phyloP scores from a whole-genome alignment of 345 rosid genomes.

The Ceriops zippeliana region DNA sequence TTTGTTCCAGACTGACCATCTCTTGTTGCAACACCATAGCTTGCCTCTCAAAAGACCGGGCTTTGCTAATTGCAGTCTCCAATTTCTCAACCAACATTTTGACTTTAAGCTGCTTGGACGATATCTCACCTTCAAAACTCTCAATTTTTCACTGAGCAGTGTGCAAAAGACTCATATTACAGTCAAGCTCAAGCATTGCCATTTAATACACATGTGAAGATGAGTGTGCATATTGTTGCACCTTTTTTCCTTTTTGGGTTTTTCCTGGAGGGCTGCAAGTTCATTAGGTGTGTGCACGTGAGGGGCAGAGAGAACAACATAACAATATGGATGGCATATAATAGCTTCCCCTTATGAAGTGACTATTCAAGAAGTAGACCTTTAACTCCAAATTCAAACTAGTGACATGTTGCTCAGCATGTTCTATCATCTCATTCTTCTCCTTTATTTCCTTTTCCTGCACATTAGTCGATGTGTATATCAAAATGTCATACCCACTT shows the following conservation, averaged over 20 bases:
- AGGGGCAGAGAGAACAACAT: too few species aligned
- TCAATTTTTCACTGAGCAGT: constrained; percentile 80
- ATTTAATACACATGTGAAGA: not conserved
- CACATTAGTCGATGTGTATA: constrained; percentile 24
- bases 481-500: not conserved
- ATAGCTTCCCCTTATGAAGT: too few species aligned
- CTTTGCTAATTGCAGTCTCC: constrained; percentile 64
- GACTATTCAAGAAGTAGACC: constrained; percentile 40
- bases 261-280: too few species aligned
- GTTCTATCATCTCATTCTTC: constrained; percentile 61
- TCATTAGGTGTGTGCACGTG: too few species aligned
- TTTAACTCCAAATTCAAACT: constrained; percentile 75
- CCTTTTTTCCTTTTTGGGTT: too few species aligned
- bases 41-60: constrained; percentile 69
- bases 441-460: constrained; percentile 84
- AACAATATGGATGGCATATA: too few species aligned
- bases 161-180: constrained; percentile 40
- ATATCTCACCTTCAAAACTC: constrained; percentile 69
- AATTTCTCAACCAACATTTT: constrained; percentile 58
- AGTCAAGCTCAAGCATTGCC: constrained; percentile 11
- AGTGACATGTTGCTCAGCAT: constrained; percentile 76
- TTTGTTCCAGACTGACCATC: constrained; percentile 75
- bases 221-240: not conserved
- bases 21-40: constrained; percentile 84
- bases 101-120: constrained; percentile 53